Conservation (phyloP, 148 eudicot genomes). For the Polygonum aviculare region DNA sequence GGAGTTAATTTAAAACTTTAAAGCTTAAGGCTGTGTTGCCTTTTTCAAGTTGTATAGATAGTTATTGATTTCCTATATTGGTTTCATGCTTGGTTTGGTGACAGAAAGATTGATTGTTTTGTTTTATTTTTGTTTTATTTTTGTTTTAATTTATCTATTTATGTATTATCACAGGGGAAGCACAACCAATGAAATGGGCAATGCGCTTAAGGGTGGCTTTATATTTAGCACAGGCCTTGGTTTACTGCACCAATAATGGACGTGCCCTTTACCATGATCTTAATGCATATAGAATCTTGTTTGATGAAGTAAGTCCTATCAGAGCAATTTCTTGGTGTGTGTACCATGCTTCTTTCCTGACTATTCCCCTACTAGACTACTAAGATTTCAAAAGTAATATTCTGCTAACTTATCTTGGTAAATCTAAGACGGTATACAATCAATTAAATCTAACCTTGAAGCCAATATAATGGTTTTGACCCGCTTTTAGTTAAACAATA, state of each 20-base stretch:
- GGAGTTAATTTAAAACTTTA: no score
- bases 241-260: slow-evolving; percentile 52
- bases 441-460: not conserved
- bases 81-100: not conserved
- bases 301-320: slow-evolving; percentile 36
- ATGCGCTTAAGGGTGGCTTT: slow-evolving; percentile 10
- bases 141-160: not conserved
- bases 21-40: no score
- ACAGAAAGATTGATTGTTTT: not conserved
- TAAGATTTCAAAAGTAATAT: not conserved
- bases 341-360: not conserved
- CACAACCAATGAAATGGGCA: slow-evolving; percentile 12
- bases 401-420: not conserved
- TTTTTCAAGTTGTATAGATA: no score
- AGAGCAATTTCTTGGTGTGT: not conserved
- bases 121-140: not conserved
- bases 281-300: slow-evolving; percentile 60
- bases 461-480: not conserved
- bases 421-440: not conserved
- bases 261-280: slow-evolving; percentile 56
- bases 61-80: not conserved
- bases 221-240: slow-evolving; percentile 46
- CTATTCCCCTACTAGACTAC: not conserved
- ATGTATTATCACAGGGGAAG: slow-evolving; percentile 5
- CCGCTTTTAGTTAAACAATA: not conserved